Percentiles rank a stretch among this genome's conserved stretches.
These are phyloP conservation scores for Psilocybe mexicana DNA, from an alignment of 1,284 basidiomycete genomes.

Conservation along the genomic window DNA sequence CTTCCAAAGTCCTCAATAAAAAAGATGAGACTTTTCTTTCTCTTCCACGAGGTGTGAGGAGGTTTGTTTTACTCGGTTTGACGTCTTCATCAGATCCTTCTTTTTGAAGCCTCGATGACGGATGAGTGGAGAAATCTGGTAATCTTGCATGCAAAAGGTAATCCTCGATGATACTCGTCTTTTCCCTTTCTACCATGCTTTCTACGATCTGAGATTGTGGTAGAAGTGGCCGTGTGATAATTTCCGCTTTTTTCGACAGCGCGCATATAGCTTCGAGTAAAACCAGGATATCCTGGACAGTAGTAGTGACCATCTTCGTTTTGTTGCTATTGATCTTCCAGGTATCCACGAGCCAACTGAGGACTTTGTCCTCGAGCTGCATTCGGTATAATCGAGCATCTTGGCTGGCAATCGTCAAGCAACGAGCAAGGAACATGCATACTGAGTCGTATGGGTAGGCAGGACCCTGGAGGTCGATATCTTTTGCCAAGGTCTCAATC, in stretches of 20 bases:
- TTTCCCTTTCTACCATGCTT: conserved; percentile 57
- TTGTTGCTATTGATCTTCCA: conserved; percentile 60
- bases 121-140: conserved; percentile 38
- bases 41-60: conserved; percentile 47
- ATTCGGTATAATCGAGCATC: conserved; percentile 81
- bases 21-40: conserved; percentile 69
- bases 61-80: conserved; percentile 23
- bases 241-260: conserved; percentile 45
- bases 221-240: conserved; percentile 51
- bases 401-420: conserved; percentile 67
- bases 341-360: conserved; percentile 79
- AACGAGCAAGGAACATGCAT: conserved; percentile 74
- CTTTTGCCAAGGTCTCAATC: conserved; percentile 74
- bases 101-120: neutral
- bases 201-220: conserved; percentile 69
- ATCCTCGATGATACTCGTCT: conserved; percentile 61
- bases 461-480: conserved; percentile 87
- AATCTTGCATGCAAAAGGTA: conserved; percentile 69
- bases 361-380: conserved; percentile 80
- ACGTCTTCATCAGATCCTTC: neutral
- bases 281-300: conserved; percentile 60
- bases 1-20: conserved; percentile 60
- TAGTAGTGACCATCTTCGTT: conserved; percentile 49
- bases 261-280: conserved; percentile 66
- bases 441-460: conserved; percentile 83